A percentile compares a stretch with the other conserved stretches of the same genome.
phyloP scores from a whole-genome alignment of 2,329 filamentous ascomycete species.

The Claviceps arundinis region DNA sequence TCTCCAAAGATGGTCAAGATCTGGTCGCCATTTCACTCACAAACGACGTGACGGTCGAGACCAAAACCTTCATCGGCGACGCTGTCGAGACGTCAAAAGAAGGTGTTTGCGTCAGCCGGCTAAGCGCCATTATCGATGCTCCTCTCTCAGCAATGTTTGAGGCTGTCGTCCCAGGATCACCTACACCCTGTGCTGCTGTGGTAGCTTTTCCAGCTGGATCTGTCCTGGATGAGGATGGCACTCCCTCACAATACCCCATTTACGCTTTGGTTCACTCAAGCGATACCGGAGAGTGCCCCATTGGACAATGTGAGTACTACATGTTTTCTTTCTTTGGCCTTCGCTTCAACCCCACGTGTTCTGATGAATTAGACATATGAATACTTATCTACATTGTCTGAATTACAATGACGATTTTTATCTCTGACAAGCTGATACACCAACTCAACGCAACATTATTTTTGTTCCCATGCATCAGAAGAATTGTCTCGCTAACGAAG shows the following conservation, averaged over 20 bases:
- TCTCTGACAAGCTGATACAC: constrained; percentile 82
- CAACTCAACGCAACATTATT: constrained; percentile 8
- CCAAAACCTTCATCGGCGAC: constrained; percentile 38
- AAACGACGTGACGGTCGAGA: constrained; percentile 42
- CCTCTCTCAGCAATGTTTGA: constrained; percentile 56
- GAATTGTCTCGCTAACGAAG: constrained; percentile 18
- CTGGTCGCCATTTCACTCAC: constrained; percentile 37
- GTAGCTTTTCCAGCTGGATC: constrained; percentile 49
- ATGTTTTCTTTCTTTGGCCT: not conserved
- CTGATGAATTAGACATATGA: constrained; percentile 72
- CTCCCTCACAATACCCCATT: constrained; percentile 30
- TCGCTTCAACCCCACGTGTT: constrained; percentile 28
- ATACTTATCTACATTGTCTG: constrained; percentile 99
- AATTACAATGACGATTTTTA: constrained; percentile 72
- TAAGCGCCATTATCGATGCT: constrained; percentile 57
- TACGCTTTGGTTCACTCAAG: constrained; percentile 64
- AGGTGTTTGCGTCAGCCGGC: constrained; percentile 35
- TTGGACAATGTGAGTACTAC: constrained; percentile 69
- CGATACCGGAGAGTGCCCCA: constrained; percentile 84
- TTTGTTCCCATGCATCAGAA: not conserved
- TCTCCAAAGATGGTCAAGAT: constrained; percentile 10
- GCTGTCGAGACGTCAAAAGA: constrained; percentile 18
- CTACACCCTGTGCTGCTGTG: constrained; percentile 59
- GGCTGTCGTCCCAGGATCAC: constrained; percentile 57
- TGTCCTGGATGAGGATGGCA: constrained; percentile 21